Evolutionary conservation across 2,329 filamentous ascomycete species (phyloP), one percentile per base, ranked within the genome.

Genomic region (Didymella pomorum): DNA sequence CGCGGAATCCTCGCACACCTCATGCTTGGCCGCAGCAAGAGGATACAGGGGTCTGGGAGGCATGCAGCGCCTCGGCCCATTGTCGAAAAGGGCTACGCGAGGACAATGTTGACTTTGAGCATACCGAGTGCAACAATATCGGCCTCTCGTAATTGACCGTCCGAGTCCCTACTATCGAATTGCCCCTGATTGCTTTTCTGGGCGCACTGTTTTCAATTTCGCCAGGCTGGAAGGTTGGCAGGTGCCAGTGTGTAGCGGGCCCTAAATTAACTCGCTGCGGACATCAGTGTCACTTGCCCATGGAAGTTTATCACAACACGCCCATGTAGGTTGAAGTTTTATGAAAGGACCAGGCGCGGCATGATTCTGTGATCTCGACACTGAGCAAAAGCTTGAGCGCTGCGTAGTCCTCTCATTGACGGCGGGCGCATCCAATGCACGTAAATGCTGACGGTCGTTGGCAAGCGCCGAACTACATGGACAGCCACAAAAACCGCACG

Each of bases 391-490:
- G 52, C 35, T 59, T 56, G 63, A 56, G 55, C 56, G 43, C 39
- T 63, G 62, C 56, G 52, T 31, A 50, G 56, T 61, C 58, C 60
- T 20, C 42, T 21, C 64, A 62, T 52, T 63, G 59, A 46, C 52
- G 53, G 58, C 56, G 52, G 52, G 46, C 62, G 47, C 54, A 64
- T 37, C 55, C 63, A 21, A 41, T 23, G 20, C 54, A 57, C 23
- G n/a, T 37, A 47, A 26, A 21, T 31, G 39, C 42, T 18, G 42
- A 47, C 39, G 56, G 49, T 42, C 50, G 35, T 42, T 18, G 28
- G 45, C 56, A 63, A 65, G 67, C 66, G 65, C 64, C 68, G 57
- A 66, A 65, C 67, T 58, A 63, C 48, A 62, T 53, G 25, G 56
- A 65, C 61, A 63, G 63, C 58, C 67, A 66, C 65, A 49, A 55